Evolutionary conservation across 352 stramenopile genomes (phyloP).

Genomic region (Phytophthora kernoviae): DNA sequence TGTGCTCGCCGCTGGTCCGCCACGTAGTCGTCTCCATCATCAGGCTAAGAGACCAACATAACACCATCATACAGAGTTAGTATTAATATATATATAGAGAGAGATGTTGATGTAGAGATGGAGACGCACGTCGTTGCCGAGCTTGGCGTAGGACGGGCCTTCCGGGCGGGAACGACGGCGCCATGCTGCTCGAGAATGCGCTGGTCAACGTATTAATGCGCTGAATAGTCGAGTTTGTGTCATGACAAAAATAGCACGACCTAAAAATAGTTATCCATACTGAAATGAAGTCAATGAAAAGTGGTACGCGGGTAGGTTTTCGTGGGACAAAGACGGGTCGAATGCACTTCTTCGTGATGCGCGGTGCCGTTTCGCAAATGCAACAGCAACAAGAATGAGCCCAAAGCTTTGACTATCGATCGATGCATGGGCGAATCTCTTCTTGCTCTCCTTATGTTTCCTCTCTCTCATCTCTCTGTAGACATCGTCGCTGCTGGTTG

Average conservation of each 20-base stretch:
- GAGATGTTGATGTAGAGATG: not conserved
- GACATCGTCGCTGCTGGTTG: conserved; percentile 5
- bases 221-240: conserved; percentile 2
- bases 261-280: conserved; percentile 24
- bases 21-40: conserved; percentile 67
- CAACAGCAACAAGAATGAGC: too few species aligned
- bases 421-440: not conserved
- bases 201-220: not conserved
- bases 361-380: conserved; percentile 6
- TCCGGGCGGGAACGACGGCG: conserved; percentile 56
- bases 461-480: conserved; percentile 10
- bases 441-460: not conserved
- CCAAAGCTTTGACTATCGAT: too few species aligned
- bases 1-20: conserved; percentile 53
- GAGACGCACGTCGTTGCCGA: conserved; percentile 64
- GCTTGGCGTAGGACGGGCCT: conserved; percentile 77
- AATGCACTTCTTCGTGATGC: conserved; percentile 7
- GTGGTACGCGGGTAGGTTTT: not conserved
- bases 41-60: conserved; percentile 25
- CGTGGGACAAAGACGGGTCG: conserved; percentile 5
- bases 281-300: too few species aligned
- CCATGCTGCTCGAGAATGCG: conserved; percentile 37
- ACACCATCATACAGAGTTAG: conserved; percentile 7
- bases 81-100: too few species aligned
- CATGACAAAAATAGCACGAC: conserved; percentile 18